Conservation (phyloP, 2,329 filamentous ascomycete species). For the Cladophialophora carrionii region DNA sequence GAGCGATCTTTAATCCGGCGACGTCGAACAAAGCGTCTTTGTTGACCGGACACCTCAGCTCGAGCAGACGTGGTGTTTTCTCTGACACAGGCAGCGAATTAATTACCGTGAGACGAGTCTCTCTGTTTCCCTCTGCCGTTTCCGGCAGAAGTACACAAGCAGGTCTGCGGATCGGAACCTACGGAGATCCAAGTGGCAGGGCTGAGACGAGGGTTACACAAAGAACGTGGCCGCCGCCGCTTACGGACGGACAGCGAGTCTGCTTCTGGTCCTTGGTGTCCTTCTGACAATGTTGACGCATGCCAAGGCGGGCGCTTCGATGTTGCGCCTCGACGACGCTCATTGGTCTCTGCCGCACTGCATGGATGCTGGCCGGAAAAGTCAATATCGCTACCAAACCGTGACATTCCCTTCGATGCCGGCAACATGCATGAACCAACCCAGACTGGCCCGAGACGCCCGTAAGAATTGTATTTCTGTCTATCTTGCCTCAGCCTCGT, state of each 20-base stretch:
- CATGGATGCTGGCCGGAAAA: conserved; percentile 1
- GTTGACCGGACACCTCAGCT: neutral
- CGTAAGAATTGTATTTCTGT: neutral
- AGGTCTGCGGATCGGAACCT: neutral
- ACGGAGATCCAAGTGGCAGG: neutral
- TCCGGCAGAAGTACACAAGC: neutral
- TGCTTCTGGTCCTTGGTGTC: too few relatives aligned
- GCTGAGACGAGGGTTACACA: conserved; percentile 5
- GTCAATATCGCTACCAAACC: neutral
- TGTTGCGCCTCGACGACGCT: neutral
- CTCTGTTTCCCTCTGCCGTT: neutral
- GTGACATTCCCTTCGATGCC: neutral
- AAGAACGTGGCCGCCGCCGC: conserved; percentile 9
- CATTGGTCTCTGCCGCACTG: conserved; percentile 2
- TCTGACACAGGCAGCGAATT: neutral
- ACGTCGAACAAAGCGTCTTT: conserved; percentile 13
- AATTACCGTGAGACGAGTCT: neutral
- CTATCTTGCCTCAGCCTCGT: neutral
- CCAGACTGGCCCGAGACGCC: neutral
- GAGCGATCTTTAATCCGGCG: conserved; percentile 1
- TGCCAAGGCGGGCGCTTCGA: conserved; percentile 4
- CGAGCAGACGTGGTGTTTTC: neutral
- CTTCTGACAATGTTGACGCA: neutral
- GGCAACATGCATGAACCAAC: neutral
- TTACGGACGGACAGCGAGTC: neutral